Percentiles rank a stretch among this genome's conserved stretches.
Conservation (phyloP, 139 green algal species). For the Prasinococcaceae sp. region DNA sequence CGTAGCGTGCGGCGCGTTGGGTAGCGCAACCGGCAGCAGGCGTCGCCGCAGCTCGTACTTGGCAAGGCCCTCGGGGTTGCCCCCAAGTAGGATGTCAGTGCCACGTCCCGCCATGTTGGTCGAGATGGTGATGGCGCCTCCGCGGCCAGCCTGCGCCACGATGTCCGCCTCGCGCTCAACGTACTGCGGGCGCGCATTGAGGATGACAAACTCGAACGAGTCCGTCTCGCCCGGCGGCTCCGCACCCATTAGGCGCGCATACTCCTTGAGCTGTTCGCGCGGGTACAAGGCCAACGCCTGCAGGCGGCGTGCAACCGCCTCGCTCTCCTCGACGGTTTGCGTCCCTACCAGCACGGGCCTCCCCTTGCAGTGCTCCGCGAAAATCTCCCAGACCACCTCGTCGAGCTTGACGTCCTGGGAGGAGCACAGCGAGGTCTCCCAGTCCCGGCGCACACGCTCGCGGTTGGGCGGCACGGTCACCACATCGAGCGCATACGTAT, state of each 20-base stretch:
- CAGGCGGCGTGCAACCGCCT: too few species aligned
- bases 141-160: constrained; percentile 40
- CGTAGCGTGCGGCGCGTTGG: too few species aligned
- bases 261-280: too few species aligned
- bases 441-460: not conserved
- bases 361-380: constrained; percentile 5
- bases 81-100: constrained; percentile 66
- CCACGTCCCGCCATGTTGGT: constrained; percentile 66
- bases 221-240: too few species aligned
- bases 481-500: not conserved
- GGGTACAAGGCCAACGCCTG: too few species aligned
- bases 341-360: constrained; percentile 83
- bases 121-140: constrained; percentile 53
- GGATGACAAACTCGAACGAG: not conserved
- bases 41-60: not conserved
- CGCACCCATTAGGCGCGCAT: too few species aligned
- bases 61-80: constrained; percentile 43
- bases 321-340: constrained; percentile 45
- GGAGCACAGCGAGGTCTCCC: not conserved
- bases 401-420: constrained; percentile 21
- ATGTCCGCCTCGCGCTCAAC: constrained; percentile 57
- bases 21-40: not conserved
- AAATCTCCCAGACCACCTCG: constrained; percentile 22
- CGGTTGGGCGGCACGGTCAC: not conserved
- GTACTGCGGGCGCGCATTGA: constrained; percentile 43